Base-by-base conservation (phyloP, 2,329 filamentous ascomycete genomes). In the Nemania sp. region DNA sequence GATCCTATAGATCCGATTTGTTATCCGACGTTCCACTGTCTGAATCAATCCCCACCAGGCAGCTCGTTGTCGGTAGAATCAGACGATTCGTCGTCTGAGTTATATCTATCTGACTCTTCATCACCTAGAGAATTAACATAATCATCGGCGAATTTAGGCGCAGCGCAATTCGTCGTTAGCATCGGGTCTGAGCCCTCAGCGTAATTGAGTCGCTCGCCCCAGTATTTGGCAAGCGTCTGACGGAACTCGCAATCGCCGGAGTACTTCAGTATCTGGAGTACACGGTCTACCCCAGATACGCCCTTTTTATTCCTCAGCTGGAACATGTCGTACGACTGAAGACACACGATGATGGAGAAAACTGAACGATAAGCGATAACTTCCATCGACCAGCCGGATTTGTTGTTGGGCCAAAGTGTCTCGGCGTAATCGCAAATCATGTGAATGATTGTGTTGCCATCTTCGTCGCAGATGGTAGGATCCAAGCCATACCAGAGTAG, bases 361-460 rank as follows among this genome's bases (percentile, higher is more conserved):
- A 52, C 63, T 6, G 64, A 51, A 17, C 57, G 50, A 13, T 32
- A 13, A 15, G 61, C 63, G 15, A 64, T 59, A 12, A 11, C 20
- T 4, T 40, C 37, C 25, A 63, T 59, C n/a, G 52, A 55, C 54
- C 29, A 58, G 15, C 60, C 35, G 6, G 49, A 20, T 10, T 64
- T 53, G 13, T 42, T 49, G 20, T 57, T 42, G 2, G 52, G 57
- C 52, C 48, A 57, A 15, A 47, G 39, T 3, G 21, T 49, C n/a
- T 66, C 57, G 32, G 64, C 63, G n/a, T 39, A 47, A 15, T 61
- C 29, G 51, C 66, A 69, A 50, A 69, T 59, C 48, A 68, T 64
- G 45, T 52, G 63, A 11, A 67, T 29, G 3, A 67, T 60, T 11
- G 63, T 61, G 49, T 69, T 63, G n/a, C 66, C 66, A 15, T 59